A percentile compares a stretch with the other conserved stretches of the same genome.
Conservation (phyloP, 371 early-diverging fungal species). For the Rhizopus delemar region DNA sequence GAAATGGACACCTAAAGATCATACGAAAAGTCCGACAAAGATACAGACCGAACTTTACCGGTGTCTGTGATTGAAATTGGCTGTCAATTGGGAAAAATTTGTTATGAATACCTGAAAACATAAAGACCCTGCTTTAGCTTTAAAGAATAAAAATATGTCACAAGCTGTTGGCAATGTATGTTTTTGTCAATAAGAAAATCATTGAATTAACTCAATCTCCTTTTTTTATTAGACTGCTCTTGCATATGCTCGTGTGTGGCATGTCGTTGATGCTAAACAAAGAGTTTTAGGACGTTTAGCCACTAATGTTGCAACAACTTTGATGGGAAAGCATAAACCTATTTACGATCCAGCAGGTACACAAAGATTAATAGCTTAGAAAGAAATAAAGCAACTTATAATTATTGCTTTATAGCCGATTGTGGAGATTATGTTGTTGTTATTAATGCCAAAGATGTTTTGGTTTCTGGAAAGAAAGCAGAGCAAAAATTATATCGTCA, state of each 20-base stretch:
- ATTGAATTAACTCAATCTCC: background rate
- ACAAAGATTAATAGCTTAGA: slow-evolving; percentile 2
- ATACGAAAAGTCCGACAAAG: no score
- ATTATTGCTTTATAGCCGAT: slow-evolving; percentile 66
- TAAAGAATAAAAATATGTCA: slow-evolving; percentile 47
- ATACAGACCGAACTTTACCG: no score
- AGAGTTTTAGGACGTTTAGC: slow-evolving; percentile 89
- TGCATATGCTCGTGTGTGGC: slow-evolving; percentile 94
- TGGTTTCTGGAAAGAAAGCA: slow-evolving; percentile 85
- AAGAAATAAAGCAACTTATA: background rate
- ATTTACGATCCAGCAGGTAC: slow-evolving; percentile 90
- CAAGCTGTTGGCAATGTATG: slow-evolving; percentile 70
- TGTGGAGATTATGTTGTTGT: slow-evolving; percentile 98
- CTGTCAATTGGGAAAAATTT: no score
- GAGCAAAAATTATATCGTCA: slow-evolving; percentile 88
- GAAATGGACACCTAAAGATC: no score
- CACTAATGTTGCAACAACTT: slow-evolving; percentile 85
- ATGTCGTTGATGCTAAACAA: slow-evolving; percentile 91
- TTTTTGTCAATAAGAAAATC: background rate
- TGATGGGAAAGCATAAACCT: slow-evolving; percentile 98
- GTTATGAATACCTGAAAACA: no score
- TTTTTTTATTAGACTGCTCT: slow-evolving; percentile 72
- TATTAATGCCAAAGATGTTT: slow-evolving; percentile 86
- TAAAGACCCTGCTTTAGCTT: background rate
- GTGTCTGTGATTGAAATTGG: no score